Evolutionary conservation across 73 alveolate species (phyloP).

Genomic region (Tetrahymena borealis): DNA sequence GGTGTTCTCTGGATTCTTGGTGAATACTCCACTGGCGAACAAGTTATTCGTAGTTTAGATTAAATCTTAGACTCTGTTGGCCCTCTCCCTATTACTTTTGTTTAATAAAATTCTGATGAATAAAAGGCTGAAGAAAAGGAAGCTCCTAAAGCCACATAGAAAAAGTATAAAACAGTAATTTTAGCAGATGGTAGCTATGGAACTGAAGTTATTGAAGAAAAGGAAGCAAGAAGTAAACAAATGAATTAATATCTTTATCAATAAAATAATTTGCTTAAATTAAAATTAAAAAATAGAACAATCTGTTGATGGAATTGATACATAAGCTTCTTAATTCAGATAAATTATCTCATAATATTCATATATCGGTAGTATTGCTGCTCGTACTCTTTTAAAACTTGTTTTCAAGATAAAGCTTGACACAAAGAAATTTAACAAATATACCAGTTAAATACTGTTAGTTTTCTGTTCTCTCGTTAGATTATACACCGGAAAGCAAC

Average conservation of each 20-base stretch:
- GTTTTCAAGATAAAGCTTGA: background rate
- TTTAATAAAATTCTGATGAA: constrained; percentile 4
- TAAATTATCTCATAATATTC: constrained; percentile 12
- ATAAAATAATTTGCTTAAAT: background rate
- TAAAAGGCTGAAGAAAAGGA: constrained; percentile 2
- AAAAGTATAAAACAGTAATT: background rate
- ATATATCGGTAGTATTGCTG: background rate
- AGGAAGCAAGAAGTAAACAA: background rate
- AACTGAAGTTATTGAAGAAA: constrained; percentile 17
- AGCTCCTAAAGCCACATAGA: background rate
- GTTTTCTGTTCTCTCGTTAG: constrained; percentile 26
- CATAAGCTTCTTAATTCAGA: constrained; percentile 21
- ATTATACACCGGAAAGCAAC: background rate
- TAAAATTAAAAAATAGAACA: background rate
- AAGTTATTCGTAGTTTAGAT: constrained; percentile 38
- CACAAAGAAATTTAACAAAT: constrained; percentile 10
- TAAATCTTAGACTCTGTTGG: constrained; percentile 55
- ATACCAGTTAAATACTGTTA: constrained; percentile 9
- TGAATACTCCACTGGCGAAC: constrained; percentile 44
- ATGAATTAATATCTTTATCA: background rate
- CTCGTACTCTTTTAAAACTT: constrained; percentile 23
- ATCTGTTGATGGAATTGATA: background rate
- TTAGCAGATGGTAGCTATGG: constrained; percentile 42
- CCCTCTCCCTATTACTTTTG: constrained; percentile 41
- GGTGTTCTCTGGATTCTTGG: constrained; percentile 67